Evolutionary conservation across 108 stramenopile genomes (phyloP).

Genomic region (Cyclostephanos invisitatus): DNA sequence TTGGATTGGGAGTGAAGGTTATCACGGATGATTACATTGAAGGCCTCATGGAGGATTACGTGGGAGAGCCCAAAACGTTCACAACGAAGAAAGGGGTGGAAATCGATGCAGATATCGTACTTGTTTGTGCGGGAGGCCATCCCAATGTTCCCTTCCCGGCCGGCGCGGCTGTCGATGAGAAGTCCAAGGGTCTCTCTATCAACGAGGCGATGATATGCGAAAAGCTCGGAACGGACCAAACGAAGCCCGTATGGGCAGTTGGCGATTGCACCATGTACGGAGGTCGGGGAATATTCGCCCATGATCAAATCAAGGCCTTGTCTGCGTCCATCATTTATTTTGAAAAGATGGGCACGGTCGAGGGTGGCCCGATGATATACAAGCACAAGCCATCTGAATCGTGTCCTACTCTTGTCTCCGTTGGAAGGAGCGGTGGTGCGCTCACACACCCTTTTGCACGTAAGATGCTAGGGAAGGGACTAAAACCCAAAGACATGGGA

Average conservation of each 20-base stretch:
- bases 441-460: slow-evolving; percentile 14
- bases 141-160: slow-evolving; percentile 24
- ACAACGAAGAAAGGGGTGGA: slow-evolving; percentile 25
- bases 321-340: slow-evolving; percentile 19
- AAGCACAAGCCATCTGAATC: slow-evolving; percentile 16
- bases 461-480: slow-evolving; percentile 12
- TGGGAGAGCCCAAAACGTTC: slow-evolving; percentile 24
- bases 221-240: slow-evolving; percentile 10
- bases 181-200: slow-evolving; percentile 12
- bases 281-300: slow-evolving; percentile 20
- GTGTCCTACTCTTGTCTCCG: slow-evolving; percentile 3
- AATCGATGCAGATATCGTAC: slow-evolving; percentile 24
- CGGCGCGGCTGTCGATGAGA: slow-evolving; percentile 14
- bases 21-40: slow-evolving; percentile 27
- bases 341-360: slow-evolving; percentile 15
- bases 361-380: slow-evolving; percentile 19
- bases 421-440: slow-evolving; percentile 25
- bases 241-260: slow-evolving; percentile 30
- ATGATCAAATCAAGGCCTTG: slow-evolving; percentile 16
- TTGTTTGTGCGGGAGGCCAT: slow-evolving; percentile 15
- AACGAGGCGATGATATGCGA: slow-evolving; percentile 22
- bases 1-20: slow-evolving; percentile 19
- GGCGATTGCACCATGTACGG: slow-evolving; percentile 24
- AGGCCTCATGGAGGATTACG: slow-evolving; percentile 14
- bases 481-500: slow-evolving; percentile 18